These are phyloP conservation scores for Cudoniella acicularis DNA, from an alignment of 495 filamentous ascomycete genomes.

Conservation along the genomic window DNA sequence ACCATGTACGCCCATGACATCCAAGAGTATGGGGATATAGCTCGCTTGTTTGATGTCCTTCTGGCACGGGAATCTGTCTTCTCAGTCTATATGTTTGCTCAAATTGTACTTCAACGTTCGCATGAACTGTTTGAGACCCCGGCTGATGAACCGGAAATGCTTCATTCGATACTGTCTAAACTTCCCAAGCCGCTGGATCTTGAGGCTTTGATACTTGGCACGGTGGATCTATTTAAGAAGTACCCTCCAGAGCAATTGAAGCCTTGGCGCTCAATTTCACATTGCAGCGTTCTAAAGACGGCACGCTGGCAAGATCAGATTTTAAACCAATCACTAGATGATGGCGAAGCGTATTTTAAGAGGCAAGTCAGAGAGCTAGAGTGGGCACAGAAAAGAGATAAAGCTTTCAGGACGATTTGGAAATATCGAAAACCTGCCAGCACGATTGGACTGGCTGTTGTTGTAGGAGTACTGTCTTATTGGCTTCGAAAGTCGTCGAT, in stretches of 20 bases:
- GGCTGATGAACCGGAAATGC: slow-evolving; percentile 85
- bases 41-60: slow-evolving; percentile 86
- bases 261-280: slow-evolving; percentile 68
- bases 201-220: slow-evolving; percentile 65
- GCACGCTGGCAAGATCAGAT: slow-evolving; percentile 46
- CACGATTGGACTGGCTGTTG: slow-evolving; percentile 57
- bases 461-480: slow-evolving; percentile 56
- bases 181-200: slow-evolving; percentile 81
- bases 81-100: slow-evolving; percentile 85
- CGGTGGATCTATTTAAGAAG: slow-evolving; percentile 56
- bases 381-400: slow-evolving; percentile 55
- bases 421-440: slow-evolving; percentile 55
- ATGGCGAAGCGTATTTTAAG: slow-evolving; percentile 62
- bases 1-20: slow-evolving; percentile 97
- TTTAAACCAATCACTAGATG: slow-evolving; percentile 45
- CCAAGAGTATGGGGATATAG: slow-evolving; percentile 79
- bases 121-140: slow-evolving; percentile 79
- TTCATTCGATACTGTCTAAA: slow-evolving; percentile 84
- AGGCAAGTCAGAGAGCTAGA: slow-evolving; percentile 64
- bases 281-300: slow-evolving; percentile 80
- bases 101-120: slow-evolving; percentile 75
- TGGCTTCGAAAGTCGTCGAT: slow-evolving; percentile 33
- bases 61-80: slow-evolving; percentile 82
- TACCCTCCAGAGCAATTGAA: slow-evolving; percentile 73
- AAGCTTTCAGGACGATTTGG: slow-evolving; percentile 50